A percentile compares a stretch with the other conserved stretches of the same genome.
Evolutionary conservation across 1,284 basidiomycete species (phyloP).

Genomic region (Pisolithus thermaeus): DNA sequence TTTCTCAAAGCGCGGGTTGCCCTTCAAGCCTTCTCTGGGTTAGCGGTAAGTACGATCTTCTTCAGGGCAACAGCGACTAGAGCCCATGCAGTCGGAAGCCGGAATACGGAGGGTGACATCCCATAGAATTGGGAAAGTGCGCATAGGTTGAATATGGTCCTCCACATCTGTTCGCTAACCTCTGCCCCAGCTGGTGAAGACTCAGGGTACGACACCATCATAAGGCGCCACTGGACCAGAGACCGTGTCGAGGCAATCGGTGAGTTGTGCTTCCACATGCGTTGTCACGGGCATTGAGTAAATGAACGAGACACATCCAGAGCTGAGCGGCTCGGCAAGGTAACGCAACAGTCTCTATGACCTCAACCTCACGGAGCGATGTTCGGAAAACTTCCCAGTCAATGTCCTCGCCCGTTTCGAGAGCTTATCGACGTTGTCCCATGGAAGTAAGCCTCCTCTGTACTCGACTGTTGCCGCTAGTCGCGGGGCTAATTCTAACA

Average conservation of each 20-base stretch:
- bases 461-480: constrained; percentile 22
- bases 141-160: constrained; percentile 48
- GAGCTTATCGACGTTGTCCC: constrained; percentile 24
- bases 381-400: constrained; percentile 49
- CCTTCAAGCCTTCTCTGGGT: constrained; percentile 42
- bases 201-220: constrained; percentile 34
- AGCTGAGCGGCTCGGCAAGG: constrained; percentile 48
- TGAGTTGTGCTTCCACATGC: constrained; percentile 6
- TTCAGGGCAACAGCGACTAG: constrained; percentile 55
- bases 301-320: constrained; percentile 54
- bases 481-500: constrained; percentile 52
- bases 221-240: constrained; percentile 28
- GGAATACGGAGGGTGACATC: neutral
- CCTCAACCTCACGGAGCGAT: constrained; percentile 31
- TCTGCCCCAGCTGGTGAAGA: constrained; percentile 35
- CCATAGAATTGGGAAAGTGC: too few relatives aligned
- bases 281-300: constrained; percentile 8
- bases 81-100: constrained; percentile 62
- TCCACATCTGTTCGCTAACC: constrained; percentile 71
- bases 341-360: constrained; percentile 30
- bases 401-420: constrained; percentile 32
- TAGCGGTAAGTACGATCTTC: constrained; percentile 40
- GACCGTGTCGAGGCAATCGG: constrained; percentile 15
- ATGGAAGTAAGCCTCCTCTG: constrained; percentile 21
- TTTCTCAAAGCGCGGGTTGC: constrained; percentile 41